Evolutionary conservation across 331 rosid genomes (phyloP), one percentile per base, ranked within the genome.

Genomic region (Prunus yedoensis): DNA sequence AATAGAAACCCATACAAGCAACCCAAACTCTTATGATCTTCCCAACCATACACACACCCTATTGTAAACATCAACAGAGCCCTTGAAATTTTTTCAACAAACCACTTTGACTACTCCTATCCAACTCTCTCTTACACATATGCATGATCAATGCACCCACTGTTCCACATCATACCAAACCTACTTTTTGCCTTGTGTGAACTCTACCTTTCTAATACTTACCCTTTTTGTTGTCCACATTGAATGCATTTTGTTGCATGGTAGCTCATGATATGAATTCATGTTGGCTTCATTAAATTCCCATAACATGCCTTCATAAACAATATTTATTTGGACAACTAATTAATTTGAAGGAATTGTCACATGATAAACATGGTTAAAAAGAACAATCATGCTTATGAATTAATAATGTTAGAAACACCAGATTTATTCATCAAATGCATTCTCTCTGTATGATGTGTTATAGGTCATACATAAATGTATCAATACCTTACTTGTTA

Each of bases 1-100:
- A 91, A 84, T 61, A 61, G 86, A 84, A 87, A 89, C 84, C 84
- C 72, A 74, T 27, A 35, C 74, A 91, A 88, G 93, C 81, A 88
- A 91, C 84, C 88, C 61, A 72, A 38, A 38, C 38, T 49, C 70
- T 76, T 52, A 70, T 83, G 65, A 38, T 53, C 80, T 83, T 80
- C 83, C 84, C 83, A 74, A 82, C 83, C 77, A 74, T 77, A 79
- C 67, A 0, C 47, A 62, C 20, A 15, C 46, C 6, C 14, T n/a
- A 15, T 41, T 58, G 21, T 45, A 73, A 80, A 52, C 82, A 86
- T 77, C 81, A 78, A 47, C 52, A 52, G 38, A 52, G 41, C 71
- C 52, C 32, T 10, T 32, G 28, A 57, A 80, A 80, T 68, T 32
- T 74, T 66, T 80, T 79, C 88, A 85, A 84, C 87, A 83, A 87